Base-by-base conservation (phyloP, 495 filamentous ascomycete genomes). In the Penicillium verhagenii region DNA sequence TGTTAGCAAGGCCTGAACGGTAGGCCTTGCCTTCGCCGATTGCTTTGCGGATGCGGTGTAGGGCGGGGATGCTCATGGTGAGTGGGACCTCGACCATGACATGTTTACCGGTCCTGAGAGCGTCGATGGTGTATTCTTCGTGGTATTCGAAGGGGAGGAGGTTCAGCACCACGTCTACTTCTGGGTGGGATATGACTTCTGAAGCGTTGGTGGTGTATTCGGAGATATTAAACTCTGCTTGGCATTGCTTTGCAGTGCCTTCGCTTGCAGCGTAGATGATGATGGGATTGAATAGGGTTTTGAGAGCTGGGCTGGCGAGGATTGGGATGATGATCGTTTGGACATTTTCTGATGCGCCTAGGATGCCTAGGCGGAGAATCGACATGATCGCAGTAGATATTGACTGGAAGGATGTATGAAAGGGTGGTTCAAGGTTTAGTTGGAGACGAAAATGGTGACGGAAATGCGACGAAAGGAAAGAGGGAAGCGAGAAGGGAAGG, bases 21-120 rank as follows among this genome's bases (percentile, higher is more conserved):
- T 35, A 5, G 33, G 10, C 16, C 11, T n/a, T 11, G 48, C 57
- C 49, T 55, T 61, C 58, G 66, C 70, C 31, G 13, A 23, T 54
- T 14, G 79, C 81, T 1, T 68, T 70, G 25, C 74, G 60, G 46
- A 83, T 76, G 13, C 61, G 57, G 9, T 74, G 59, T 1, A 75
- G 70, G 39, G 68, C 71, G 2, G 60, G 66, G 38, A 74, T 58
- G 51, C 66, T 72, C 46, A 80, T 59, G 47, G 78, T 72, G 13
- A 84, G 59, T 1, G 81, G 83, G 40, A 80, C 78, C 56, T 84
- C 80, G 28, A 85, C 67, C 58, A 86, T 74, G 53, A 79, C 76
- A 43, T 79, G 65, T 58, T 86, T 86, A 21, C 71, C 73, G 7
- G 73, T 59, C 49, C 75, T 42, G 1, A 86, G 68, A 9, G 80